Base-by-base conservation (phyloP, 2,329 filamentous ascomycete genomes). In the Malbranchea zuffiana region DNA sequence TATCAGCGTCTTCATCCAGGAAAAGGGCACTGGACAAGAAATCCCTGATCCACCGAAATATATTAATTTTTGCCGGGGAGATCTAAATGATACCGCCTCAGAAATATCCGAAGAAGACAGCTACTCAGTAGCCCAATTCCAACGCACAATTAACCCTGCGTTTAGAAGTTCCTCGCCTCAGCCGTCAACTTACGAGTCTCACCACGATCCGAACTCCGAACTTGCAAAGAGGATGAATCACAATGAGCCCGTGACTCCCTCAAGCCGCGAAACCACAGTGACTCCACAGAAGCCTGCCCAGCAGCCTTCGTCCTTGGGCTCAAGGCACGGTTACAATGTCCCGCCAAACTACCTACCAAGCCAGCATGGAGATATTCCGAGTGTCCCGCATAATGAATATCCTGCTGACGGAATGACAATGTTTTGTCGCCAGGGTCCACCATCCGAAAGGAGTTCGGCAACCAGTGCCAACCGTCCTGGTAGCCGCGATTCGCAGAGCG, bases 11-110 rank as follows among this genome's bases (percentile, higher is more conserved):
- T 98, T 98, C 65, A 98, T 98, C 62, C 80, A 72, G 44, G 86
- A 93, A 32, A 74, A 66, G 46, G 88, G 88, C 15, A 98, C 90
- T 2, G 87, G 90, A 4, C 88, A 96, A 59, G 92, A 98, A 58
- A 98, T 98, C 31, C 92, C 90, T 1, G 90, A 95, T 57, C 77
- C 90, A 16, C 90, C 90, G 28, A 95, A 86, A 59, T 98, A 95
- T 59, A 95, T 98, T 74, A 95, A 98, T 66, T 98, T 96, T 60
- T 92, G 85, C 57, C 80, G 90, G 7, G 90, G 88, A 11, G 87
- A 94, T 56, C 71, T 71, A 24, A 66, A 78, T 37, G 90, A 98
- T 49, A 78, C 75, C 24, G 76, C 78, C 47, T 95, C 88, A 1
- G 84, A 90, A 44, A 68, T 73, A 7, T 88, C 83, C 0, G 86